Conservation (phyloP, 2,329 filamentous ascomycete species). For the Spiromastix sp. region DNA sequence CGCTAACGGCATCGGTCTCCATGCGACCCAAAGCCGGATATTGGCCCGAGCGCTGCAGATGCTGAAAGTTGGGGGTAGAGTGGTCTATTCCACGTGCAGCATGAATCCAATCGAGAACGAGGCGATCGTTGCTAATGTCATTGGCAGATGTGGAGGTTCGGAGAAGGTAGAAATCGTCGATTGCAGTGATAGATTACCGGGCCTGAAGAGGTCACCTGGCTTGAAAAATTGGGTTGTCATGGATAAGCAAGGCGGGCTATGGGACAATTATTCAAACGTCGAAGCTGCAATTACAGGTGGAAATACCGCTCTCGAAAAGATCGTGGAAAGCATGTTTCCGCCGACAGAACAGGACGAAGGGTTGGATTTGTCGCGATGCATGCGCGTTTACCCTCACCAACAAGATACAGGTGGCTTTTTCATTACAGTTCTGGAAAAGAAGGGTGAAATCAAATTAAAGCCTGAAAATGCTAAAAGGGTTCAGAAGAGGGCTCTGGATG, state of each 20-base stretch:
- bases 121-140: slow-evolving; percentile 76
- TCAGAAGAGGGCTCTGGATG: slow-evolving; percentile 25
- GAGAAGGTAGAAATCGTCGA: slow-evolving; percentile 76
- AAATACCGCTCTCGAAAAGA: slow-evolving; percentile 49
- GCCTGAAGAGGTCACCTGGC: slow-evolving; percentile 65
- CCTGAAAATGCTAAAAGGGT: slow-evolving; percentile 46
- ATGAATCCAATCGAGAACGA: slow-evolving; percentile 99
- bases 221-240: slow-evolving; percentile 81
- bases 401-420: slow-evolving; percentile 98
- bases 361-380: slow-evolving; percentile 77
- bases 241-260: slow-evolving; percentile 72
- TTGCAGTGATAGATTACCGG: slow-evolving; percentile 65
- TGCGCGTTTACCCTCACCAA: slow-evolving; percentile 87
- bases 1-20: slow-evolving; percentile 74
- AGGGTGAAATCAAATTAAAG: slow-evolving; percentile 68
- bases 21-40: slow-evolving; percentile 79
- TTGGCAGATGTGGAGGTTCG: slow-evolving; percentile 77
- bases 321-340: slow-evolving; percentile 79
- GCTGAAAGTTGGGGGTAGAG: slow-evolving; percentile 85
- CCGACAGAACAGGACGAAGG: slow-evolving; percentile 45
- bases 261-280: slow-evolving; percentile 74
- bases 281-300: slow-evolving; percentile 53
- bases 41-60: slow-evolving; percentile 87
- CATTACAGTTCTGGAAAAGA: slow-evolving; percentile 90
- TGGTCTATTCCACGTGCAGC: slow-evolving; percentile 97